Evolutionary conservation across 352 stramenopile species (phyloP).

Genomic region (Phytophthora sojae): DNA sequence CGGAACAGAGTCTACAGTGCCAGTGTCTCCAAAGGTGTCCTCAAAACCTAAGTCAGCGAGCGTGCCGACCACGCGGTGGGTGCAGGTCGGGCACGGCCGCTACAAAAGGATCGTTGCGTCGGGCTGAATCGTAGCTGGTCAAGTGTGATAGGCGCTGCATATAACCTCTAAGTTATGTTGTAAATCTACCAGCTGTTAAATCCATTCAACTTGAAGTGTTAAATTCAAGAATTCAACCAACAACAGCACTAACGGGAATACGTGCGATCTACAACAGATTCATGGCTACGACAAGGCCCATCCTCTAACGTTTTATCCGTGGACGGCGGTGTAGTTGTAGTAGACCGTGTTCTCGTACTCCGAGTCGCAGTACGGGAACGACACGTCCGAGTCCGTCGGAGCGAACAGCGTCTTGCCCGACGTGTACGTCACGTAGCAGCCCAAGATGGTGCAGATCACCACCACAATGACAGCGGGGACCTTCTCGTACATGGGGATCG

Average conservation of each 20-base stretch:
- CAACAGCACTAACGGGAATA: neutral
- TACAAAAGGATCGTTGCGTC: conserved; percentile 24
- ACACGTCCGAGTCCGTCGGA: conserved; percentile 24
- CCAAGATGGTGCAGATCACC: conserved; percentile 23
- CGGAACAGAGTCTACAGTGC: neutral
- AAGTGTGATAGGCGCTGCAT: neutral
- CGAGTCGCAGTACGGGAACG: conserved; percentile 29
- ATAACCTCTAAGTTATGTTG: neutral
- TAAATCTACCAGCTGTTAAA: neutral
- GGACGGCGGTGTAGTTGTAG: conserved; percentile 38
- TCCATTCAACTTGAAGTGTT: neutral
- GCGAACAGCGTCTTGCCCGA: conserved; percentile 29
- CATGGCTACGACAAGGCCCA: neutral
- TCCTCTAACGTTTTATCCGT: conserved; percentile 11
- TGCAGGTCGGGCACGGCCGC: conserved; percentile 24
- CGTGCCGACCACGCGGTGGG: conserved; percentile 17
- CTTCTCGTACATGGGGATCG: conserved; percentile 29
- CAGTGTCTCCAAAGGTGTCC: neutral
- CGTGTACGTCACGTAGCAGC: conserved; percentile 35
- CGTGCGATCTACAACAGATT: neutral
- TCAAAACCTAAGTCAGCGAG: conserved; percentile 3
- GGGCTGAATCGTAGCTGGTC: neutral
- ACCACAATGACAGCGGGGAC: conserved; percentile 16
- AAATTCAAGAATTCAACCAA: neutral
- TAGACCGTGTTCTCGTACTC: conserved; percentile 34